Conservation (phyloP, 345 rosid species). For the Dovyalis caffra region DNA sequence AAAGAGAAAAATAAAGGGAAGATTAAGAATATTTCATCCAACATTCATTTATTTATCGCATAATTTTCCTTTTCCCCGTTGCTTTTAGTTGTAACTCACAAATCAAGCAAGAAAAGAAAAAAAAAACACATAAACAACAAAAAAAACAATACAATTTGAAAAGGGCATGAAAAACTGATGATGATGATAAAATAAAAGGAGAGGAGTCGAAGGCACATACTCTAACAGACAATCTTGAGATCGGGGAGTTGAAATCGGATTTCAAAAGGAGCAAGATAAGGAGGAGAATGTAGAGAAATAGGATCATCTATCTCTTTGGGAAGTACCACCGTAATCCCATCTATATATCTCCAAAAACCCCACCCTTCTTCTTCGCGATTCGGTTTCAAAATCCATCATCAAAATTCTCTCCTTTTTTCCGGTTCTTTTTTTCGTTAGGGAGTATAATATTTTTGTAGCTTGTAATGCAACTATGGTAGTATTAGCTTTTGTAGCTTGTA, state of each 20-base stretch:
- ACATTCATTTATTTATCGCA: neutral
- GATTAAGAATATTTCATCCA: neutral
- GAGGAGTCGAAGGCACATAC: conserved; percentile 39
- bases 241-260: conserved; percentile 66
- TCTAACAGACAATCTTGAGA: conserved; percentile 42
- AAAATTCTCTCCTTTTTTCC: too few relatives aligned
- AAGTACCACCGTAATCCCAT: conserved; percentile 41
- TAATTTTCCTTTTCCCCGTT: neutral
- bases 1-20: neutral
- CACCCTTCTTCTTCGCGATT: conserved; percentile 46
- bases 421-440: neutral
- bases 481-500: too few relatives aligned
- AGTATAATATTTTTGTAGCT: neutral
- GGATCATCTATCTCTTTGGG: conserved; percentile 54
- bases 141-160: neutral
- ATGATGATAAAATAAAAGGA: neutral
- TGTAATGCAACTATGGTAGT: too few relatives aligned
- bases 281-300: conserved; percentile 16
- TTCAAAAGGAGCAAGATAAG: conserved; percentile 32
- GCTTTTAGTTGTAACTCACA: neutral
- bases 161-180: neutral
- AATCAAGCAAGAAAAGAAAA: conserved; percentile 14
- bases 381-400: conserved; percentile 43
- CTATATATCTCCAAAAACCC: conserved; percentile 47
- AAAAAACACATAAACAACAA: too few relatives aligned